These are phyloP conservation scores for Dittrichia graveolens DNA, from an alignment of 129 eudicot species.

Conservation along the genomic window DNA sequence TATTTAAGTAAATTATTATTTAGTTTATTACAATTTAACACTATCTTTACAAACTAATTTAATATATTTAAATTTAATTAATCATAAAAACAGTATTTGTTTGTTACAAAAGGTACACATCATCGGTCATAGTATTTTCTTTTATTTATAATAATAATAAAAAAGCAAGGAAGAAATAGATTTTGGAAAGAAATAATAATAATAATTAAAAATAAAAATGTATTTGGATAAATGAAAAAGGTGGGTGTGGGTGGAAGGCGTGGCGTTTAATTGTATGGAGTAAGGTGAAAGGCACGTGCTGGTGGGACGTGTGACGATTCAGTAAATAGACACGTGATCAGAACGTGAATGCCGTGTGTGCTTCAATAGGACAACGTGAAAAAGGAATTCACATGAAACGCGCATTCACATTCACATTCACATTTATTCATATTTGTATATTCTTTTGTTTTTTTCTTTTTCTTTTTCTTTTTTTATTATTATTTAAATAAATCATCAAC, in stretches of 20 bases:
- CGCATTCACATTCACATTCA: constrained; percentile 23
- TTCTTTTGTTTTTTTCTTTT: constrained; percentile 6
- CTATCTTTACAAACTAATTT: too few relatives aligned
- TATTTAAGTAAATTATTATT: too few relatives aligned
- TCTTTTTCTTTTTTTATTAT: neutral
- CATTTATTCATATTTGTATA: neutral
- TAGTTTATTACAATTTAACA: too few relatives aligned
- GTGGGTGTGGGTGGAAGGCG: neutral
- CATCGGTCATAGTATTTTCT: neutral
- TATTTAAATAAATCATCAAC: constrained; percentile 2
- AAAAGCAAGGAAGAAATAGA: neutral
- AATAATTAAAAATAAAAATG: too few relatives aligned
- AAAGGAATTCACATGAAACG: constrained; percentile 41
- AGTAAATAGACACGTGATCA: constrained; percentile 42
- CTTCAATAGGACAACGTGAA: constrained; percentile 37
- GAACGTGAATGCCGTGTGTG: constrained; percentile 48
- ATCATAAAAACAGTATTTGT: too few relatives aligned
- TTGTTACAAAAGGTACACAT: too few relatives aligned
- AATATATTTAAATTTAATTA: too few relatives aligned
- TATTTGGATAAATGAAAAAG: neutral
- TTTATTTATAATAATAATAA: neutral
- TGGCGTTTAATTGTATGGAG: constrained; percentile 16
- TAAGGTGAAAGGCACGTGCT: constrained; percentile 44
- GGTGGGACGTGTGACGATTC: constrained; percentile 43
- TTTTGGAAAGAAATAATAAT: neutral